Evolutionary conservation across 257 asterid species (phyloP).

Genomic region (Fraxinus quadrangulata): DNA sequence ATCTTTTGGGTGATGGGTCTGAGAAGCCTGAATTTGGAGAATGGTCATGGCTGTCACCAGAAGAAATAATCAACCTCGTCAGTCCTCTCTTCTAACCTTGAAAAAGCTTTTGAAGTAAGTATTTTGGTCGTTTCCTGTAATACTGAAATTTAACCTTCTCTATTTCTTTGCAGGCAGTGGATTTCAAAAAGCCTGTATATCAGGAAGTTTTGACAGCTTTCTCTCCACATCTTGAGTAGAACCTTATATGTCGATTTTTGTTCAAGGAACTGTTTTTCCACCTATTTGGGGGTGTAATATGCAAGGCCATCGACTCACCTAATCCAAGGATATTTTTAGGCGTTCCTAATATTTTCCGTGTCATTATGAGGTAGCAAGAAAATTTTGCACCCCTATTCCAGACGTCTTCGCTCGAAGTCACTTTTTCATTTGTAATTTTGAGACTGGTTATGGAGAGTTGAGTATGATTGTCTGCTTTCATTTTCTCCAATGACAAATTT

Average conservation of each 20-base stretch:
- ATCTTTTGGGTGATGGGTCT: constrained; percentile 90
- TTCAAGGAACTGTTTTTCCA: background rate
- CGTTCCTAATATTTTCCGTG: background rate
- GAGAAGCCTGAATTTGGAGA: constrained; percentile 94
- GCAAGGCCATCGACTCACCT: background rate
- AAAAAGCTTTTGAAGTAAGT: constrained; percentile 17
- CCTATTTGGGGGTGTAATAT: constrained; percentile 7
- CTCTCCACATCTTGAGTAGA: constrained; percentile 63
- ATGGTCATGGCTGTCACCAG: constrained; percentile 90
- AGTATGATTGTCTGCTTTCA: background rate
- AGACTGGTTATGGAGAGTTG: background rate
- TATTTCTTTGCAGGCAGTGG: constrained; percentile 73
- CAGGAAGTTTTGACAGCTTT: constrained; percentile 67
- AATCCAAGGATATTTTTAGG: background rate
- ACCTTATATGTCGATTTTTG: background rate
- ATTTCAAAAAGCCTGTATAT: constrained; percentile 89
- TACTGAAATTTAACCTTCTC: constrained; percentile 5
- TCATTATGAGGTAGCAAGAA: background rate
- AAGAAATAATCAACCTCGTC: constrained; percentile 66
- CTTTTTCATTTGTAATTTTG: constrained; percentile 20
- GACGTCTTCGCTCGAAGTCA: constrained; percentile 1
- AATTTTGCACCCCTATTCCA: background rate
- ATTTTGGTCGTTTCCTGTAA: background rate
- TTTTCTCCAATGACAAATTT: too few species aligned
- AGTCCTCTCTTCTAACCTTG: constrained; percentile 27